These are phyloP conservation scores for Zizania palustris DNA, from an alignment of 202 grass and related monocot genomes.

Conservation along the genomic window DNA sequence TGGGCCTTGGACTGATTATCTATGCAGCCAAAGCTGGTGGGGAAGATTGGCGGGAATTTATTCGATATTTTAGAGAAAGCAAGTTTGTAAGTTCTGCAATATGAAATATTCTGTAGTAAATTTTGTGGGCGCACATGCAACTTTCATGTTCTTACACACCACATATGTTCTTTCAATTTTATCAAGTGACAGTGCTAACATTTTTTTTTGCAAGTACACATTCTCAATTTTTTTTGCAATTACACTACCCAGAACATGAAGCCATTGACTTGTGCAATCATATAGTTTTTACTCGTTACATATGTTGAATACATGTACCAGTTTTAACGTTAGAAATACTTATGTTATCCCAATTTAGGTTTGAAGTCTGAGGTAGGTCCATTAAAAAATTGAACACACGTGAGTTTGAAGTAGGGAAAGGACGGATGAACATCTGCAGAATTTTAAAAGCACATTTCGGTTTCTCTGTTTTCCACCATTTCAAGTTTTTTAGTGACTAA, in stretches of 20 bases:
- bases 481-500: conserved; percentile 10
- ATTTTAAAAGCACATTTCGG: neutral
- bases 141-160: conserved; percentile 20
- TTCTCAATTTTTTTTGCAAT: neutral
- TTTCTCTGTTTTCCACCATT: conserved; percentile 23
- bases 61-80: conserved; percentile 80
- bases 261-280: neutral
- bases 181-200: neutral
- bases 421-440: neutral
- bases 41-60: conserved; percentile 80
- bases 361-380: neutral
- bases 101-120: conserved; percentile 13
- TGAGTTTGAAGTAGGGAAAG: neutral
- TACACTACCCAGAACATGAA: neutral
- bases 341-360: neutral
- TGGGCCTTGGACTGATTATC: conserved; percentile 77
- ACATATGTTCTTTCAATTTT: neutral
- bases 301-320: neutral
- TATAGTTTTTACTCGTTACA: neutral
- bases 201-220: conserved; percentile 15
- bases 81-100: conserved; percentile 68
- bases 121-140: neutral
- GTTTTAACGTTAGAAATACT: neutral
- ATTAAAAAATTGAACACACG: neutral
- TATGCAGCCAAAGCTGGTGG: conserved; percentile 72